Base-by-base conservation (phyloP, 1,284 basidiomycete species). In the Ganoderma lucidum region DNA sequence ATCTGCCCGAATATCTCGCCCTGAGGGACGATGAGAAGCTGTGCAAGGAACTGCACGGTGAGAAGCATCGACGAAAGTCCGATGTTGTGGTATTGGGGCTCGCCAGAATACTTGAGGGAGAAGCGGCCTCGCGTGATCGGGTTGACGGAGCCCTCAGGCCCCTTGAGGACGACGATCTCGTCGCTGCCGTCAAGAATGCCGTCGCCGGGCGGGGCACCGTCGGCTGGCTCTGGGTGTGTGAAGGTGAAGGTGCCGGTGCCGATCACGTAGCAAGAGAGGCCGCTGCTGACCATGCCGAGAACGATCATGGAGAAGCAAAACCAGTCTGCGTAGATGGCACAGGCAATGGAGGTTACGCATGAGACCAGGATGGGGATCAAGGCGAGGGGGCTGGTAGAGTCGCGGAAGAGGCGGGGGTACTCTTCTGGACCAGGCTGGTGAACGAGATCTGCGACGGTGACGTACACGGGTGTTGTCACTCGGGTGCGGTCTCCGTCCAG, bases 301-400 rank as follows among this genome's bases (percentile, higher is more conserved):
- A 67, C 63, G 63, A 73, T 73, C 67, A 69, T 71, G 30, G 71
- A 66, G 65, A 73, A 73, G 61, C 66, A 69, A 39, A 53, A 70
- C 69, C 70, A 73, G 67, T 73, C 72, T 15, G 30, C 17, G 48
- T 61, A 67, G 37, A 65, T 10, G 48, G 61, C 72, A 39, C 72
- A 71, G 15, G 66, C 45, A 44, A 56, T 55, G 58, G 67, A 62
- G 1, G 67, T 61, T 42, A 58, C 45, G 60, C 65, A 17, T 19
- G 69, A 72, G 15, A 66, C 67, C 5, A 64, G 17, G 37, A 74
- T 72, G 45, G 73, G 73, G 32, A 74, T 62, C 15, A 65, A 62
- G 12, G 73, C 71, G n/a, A 74, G 66, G 17, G 65, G 65, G 39
- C 65, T 64, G 14, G 69, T 72, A 8, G 68, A 64, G 60, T 68